phyloP scores from a whole-genome alignment of 2,329 filamentous ascomycete species.

The Bertia moriformis region DNA sequence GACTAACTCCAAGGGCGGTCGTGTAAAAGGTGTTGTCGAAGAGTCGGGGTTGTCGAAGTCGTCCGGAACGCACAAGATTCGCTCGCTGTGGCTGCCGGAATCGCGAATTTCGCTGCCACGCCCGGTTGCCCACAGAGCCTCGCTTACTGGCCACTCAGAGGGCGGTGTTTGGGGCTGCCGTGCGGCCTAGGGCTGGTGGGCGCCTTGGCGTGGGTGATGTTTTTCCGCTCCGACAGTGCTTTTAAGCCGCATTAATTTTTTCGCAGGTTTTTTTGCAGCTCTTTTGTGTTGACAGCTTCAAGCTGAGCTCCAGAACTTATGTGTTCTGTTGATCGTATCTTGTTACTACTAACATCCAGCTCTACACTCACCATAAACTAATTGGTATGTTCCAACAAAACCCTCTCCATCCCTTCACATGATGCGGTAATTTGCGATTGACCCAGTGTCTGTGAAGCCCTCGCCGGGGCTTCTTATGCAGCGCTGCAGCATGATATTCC shows the following conservation, averaged over 20 bases:
- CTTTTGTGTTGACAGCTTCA: too few species aligned
- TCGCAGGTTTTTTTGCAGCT: too few species aligned
- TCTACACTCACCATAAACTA: too few species aligned
- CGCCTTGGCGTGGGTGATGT: slow-evolving; percentile 1
- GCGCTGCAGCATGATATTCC: slow-evolving; percentile 68
- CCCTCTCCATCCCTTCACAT: slow-evolving; percentile 36
- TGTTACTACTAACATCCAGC: too few species aligned
- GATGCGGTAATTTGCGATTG: slow-evolving; percentile 99
- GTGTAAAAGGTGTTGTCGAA: slow-evolving; percentile 21
- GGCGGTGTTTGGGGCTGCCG: slow-evolving; percentile 4
- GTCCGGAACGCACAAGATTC: slow-evolving; percentile 13
- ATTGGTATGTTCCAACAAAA: too few species aligned
- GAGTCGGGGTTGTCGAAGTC: slow-evolving; percentile 19
- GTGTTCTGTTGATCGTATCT: too few species aligned
- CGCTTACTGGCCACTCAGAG: slow-evolving; percentile 21
- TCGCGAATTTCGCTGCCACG: slow-evolving; percentile 20
- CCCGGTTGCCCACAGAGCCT: slow-evolving; percentile 18
- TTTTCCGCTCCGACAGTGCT: neutral
- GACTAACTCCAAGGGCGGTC: slow-evolving; percentile 18
- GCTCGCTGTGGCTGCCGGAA: slow-evolving; percentile 9
- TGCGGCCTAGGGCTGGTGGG: slow-evolving; percentile 18
- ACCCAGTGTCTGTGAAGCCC: slow-evolving; percentile 69
- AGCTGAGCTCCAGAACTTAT: too few species aligned
- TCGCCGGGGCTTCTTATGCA: slow-evolving; percentile 84
- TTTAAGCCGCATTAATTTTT: too few species aligned